phyloP scores from a whole-genome alignment of 2,329 filamentous ascomycete species.

The Juglanconis sp. region DNA sequence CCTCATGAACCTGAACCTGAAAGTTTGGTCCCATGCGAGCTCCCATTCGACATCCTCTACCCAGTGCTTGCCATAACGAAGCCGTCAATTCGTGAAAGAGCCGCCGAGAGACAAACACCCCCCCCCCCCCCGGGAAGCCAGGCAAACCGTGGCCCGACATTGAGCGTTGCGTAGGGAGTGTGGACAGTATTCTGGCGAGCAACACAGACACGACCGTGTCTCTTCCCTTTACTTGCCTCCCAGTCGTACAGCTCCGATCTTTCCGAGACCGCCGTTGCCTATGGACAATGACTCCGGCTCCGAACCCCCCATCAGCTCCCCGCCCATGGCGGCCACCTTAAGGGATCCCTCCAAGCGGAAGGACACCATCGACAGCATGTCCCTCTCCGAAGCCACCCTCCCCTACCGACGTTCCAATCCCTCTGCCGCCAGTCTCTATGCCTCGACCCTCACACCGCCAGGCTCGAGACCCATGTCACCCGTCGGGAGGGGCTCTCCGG shows the following conservation, averaged over 20 bases:
- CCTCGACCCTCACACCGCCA: constrained; percentile 65
- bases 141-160: not conserved
- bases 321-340: constrained; percentile 62
- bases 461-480: constrained; percentile 68
- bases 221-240: not conserved
- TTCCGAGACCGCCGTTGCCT: constrained; percentile 9
- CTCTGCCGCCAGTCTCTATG: constrained; percentile 59
- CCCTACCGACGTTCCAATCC: constrained; percentile 54
- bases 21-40: not conserved
- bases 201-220: not conserved
- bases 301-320: constrained; percentile 32
- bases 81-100: not conserved
- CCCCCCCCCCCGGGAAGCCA: not conserved
- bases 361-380: constrained; percentile 47
- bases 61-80: not conserved
- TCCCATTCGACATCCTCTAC: not conserved
- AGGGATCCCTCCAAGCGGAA: constrained; percentile 60
- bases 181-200: not conserved
- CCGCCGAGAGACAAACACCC: not conserved
- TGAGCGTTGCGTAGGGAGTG: not conserved
- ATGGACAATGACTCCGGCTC: constrained; percentile 18
- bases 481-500: constrained; percentile 55
- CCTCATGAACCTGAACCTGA: not conserved
- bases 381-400: constrained; percentile 49
- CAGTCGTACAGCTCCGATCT: not conserved